A percentile compares a stretch with the other conserved stretches of the same genome.
Conservation (phyloP, 495 filamentous ascomycete genomes). For the Xylaria longipes region DNA sequence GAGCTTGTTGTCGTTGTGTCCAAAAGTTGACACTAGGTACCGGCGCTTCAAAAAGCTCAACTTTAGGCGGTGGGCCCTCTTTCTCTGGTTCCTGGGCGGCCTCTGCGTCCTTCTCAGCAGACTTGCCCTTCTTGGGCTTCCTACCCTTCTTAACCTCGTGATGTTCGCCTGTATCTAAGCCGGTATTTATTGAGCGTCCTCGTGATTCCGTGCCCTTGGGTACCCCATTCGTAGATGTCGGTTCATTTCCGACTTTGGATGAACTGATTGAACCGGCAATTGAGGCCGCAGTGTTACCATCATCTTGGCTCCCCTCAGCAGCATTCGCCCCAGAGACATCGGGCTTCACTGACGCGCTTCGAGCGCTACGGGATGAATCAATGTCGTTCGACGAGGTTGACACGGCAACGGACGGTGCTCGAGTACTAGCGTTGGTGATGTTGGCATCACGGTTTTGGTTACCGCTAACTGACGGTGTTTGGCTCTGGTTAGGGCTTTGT, state of each 20-base stretch:
- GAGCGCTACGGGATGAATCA: conserved; percentile 41
- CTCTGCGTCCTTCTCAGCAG: conserved; percentile 51
- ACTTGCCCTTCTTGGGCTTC: conserved; percentile 56
- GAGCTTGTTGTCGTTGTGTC: conserved; percentile 74
- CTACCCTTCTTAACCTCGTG: conserved; percentile 51
- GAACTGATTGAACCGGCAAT: conserved; percentile 30
- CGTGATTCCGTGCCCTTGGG: conserved; percentile 33
- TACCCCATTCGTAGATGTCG: conserved; percentile 31
- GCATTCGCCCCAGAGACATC: conserved; percentile 28
- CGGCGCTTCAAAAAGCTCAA: conserved; percentile 79
- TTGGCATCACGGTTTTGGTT: conserved; percentile 68
- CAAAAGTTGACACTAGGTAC: conserved; percentile 85
- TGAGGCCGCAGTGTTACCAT: conserved; percentile 21
- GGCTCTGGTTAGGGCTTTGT: conserved; percentile 69
- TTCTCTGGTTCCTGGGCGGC: conserved; percentile 49
- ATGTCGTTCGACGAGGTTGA: conserved; percentile 69
- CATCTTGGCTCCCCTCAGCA: conserved; percentile 32
- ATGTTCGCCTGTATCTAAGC: conserved; percentile 48
- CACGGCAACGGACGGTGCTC: conserved; percentile 45
- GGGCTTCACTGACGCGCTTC: conserved; percentile 41
- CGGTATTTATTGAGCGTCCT: conserved; percentile 39
- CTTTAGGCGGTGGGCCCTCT: conserved; percentile 59
- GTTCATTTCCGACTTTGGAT: conserved; percentile 33
- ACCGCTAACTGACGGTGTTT: conserved; percentile 68
- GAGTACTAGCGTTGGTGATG: conserved; percentile 57